Evolutionary conservation across 768 basidiomycete genomes (phyloP).

Genomic region (Lactifluus subvellereus): DNA sequence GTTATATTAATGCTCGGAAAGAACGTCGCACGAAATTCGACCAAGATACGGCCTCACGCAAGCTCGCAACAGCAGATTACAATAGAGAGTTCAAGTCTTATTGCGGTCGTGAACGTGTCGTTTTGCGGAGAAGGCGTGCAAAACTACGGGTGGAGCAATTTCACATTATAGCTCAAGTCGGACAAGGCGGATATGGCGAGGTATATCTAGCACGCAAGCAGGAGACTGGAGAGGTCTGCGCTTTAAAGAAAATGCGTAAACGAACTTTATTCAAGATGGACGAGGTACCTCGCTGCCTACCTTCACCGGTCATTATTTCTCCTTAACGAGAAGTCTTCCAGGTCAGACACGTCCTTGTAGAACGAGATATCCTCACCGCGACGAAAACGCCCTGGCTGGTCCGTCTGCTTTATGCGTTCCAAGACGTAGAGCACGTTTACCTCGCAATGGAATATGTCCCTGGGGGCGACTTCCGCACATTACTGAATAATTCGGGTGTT

Average conservation of each 20-base stretch:
- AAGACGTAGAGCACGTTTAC: constrained; percentile 86
- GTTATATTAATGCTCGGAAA: constrained; percentile 82
- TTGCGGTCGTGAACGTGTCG: constrained; percentile 86
- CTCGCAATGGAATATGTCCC: constrained; percentile 99
- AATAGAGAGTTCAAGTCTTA: constrained; percentile 87
- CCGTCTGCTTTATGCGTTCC: constrained; percentile 91
- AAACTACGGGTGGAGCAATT: constrained; percentile 94
- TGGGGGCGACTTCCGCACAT: constrained; percentile 95
- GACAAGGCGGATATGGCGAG: constrained; percentile 98
- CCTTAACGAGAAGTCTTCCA: constrained; percentile 29
- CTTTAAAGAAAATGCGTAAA: constrained; percentile 96
- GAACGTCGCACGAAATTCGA: constrained; percentile 81
- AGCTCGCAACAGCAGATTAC: constrained; percentile 49
- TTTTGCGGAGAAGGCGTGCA: constrained; percentile 86
- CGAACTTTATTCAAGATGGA: constrained; percentile 96
- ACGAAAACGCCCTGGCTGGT: constrained; percentile 99
- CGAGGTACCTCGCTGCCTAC: constrained; percentile 50
- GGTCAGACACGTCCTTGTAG: constrained; percentile 97
- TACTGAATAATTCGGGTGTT: constrained; percentile 96
- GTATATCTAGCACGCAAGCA: constrained; percentile 94
- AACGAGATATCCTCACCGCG: constrained; percentile 94
- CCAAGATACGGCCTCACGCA: constrained; percentile 67
- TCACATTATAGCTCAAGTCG: constrained; percentile 97
- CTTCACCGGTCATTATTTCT: neutral
- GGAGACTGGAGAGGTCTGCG: constrained; percentile 94